Base-by-base conservation (phyloP, 1,139 yeast species). In the Kodamaea plutei region DNA sequence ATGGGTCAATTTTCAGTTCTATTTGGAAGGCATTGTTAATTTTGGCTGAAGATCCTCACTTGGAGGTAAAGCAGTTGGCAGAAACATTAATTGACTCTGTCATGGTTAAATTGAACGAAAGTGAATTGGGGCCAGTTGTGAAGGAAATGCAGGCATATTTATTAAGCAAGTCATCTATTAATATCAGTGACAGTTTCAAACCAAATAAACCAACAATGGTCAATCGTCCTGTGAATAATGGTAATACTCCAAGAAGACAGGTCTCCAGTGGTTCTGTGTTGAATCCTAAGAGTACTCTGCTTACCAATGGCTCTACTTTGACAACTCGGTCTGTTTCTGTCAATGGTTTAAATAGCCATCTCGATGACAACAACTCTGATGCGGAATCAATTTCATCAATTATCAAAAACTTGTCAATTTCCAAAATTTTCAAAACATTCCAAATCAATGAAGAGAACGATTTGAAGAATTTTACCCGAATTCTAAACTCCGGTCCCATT, bases 11-110 rank as follows among this genome's bases (percentile, higher is more conserved):
- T n/a, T 87, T 82, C 54, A 76, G 87, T 36, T 83, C 94, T 1
- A 73, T 84, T 11, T 91, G 97, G 96, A 83, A 87, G 44, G 79
- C 93, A 0, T 57, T 91, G 21, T 63, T 93, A 30, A 78, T 87
- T 29, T 61, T 88, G 24, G 74, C 95, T 1, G 93, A 84, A 44
- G 99, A 91, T 55, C 96, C 98, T 0, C 93, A 83, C 53, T 64
- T 74, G 25, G 96, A 88, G 54, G 89, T 89, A 7, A 79, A 76
- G 35, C 74, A 75, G 34, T 66, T 76, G 40, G 93, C 96, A 0
- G 82, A 79, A 36, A 76, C 71, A 15, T 73, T 87, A 20, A 81
- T 89, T 17, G 96, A 89, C 54, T 76, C 70, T 37, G 79, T 89
- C 14, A 65, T 87, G 61, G 57, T 76, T 25, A 73, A 76, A 35